A percentile compares a stretch with the other conserved stretches of the same genome.
Conservation (phyloP, 2,329 filamentous ascomycete genomes). For the Cladorrhinum sp. region DNA sequence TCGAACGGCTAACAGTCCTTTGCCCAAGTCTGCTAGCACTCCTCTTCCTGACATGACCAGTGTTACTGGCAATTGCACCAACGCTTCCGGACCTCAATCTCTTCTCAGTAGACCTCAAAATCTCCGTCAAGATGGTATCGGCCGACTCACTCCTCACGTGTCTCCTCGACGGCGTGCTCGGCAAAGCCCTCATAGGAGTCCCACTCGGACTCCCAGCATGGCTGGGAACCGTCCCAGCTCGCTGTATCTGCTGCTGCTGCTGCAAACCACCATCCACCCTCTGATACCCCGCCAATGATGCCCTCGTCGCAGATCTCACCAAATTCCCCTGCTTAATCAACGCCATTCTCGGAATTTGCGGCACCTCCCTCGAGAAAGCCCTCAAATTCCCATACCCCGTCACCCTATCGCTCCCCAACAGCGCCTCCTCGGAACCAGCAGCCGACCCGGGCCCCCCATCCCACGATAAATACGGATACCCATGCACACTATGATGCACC, state of each 20-base stretch:
- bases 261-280: background rate
- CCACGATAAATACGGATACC: slow-evolving; percentile 10
- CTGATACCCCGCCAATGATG: background rate
- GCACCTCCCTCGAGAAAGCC: slow-evolving; percentile 14
- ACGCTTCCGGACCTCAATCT: slow-evolving; percentile 37
- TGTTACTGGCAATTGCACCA: slow-evolving; percentile 10
- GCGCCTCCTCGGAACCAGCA: slow-evolving; percentile 1
- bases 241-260: background rate
- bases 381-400: slow-evolving; percentile 18
- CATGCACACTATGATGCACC: slow-evolving; percentile 22
- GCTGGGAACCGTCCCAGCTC: background rate
- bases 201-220: slow-evolving; percentile 8
- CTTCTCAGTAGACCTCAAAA: slow-evolving; percentile 52
- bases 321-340: slow-evolving; percentile 7
- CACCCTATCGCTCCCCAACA: slow-evolving; percentile 2
- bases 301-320: slow-evolving; percentile 6
- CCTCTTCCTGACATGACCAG: slow-evolving; percentile 29
- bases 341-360: slow-evolving; percentile 20
- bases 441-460: background rate
- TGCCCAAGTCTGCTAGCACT: background rate
- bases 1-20: slow-evolving; percentile 11
- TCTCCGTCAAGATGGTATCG: slow-evolving; percentile 50
- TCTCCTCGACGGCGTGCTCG: slow-evolving; percentile 21
- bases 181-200: slow-evolving; percentile 17
- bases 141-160: slow-evolving; percentile 33